Conservation (phyloP, 225 moss, liverwort and hornwort species). For the Pseudoscleropodium purum region DNA sequence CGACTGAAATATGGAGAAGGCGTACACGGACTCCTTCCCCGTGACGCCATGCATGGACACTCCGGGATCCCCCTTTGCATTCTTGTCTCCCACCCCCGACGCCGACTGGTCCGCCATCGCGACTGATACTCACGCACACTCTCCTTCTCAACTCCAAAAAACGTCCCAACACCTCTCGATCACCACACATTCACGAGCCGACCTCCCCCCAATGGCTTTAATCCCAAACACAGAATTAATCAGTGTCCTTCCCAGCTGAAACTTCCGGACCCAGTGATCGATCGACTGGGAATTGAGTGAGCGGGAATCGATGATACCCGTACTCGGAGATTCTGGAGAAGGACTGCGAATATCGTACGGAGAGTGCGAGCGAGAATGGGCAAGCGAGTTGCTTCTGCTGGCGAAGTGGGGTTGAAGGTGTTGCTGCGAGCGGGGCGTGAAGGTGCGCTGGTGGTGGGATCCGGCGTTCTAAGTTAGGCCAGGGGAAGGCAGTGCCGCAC, state of each 20-base stretch:
- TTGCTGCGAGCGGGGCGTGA: neutral
- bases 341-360: neutral
- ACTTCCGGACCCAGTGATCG: neutral
- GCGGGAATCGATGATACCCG: neutral
- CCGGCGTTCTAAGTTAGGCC: neutral
- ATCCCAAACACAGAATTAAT: neutral
- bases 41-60: constrained; percentile 67
- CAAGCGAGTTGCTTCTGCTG: neutral
- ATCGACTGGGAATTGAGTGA: neutral
- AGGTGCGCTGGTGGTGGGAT: neutral
- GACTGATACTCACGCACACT: neutral
- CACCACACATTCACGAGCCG: neutral
- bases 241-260: neutral
- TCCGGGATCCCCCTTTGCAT: constrained; percentile 36
- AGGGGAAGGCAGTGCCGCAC: neutral
- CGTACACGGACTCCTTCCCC: constrained; percentile 42
- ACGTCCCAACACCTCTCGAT: neutral
- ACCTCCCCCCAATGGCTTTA: neutral
- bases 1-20: constrained; percentile 6
- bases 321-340: neutral
- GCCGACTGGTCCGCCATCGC: constrained; percentile 28
- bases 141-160: neutral
- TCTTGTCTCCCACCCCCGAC: constrained; percentile 22
- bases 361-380: neutral
- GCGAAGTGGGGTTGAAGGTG: neutral